phyloP scores from a whole-genome alignment of 306 rosid species.

The Trichosanthes truncata region DNA sequence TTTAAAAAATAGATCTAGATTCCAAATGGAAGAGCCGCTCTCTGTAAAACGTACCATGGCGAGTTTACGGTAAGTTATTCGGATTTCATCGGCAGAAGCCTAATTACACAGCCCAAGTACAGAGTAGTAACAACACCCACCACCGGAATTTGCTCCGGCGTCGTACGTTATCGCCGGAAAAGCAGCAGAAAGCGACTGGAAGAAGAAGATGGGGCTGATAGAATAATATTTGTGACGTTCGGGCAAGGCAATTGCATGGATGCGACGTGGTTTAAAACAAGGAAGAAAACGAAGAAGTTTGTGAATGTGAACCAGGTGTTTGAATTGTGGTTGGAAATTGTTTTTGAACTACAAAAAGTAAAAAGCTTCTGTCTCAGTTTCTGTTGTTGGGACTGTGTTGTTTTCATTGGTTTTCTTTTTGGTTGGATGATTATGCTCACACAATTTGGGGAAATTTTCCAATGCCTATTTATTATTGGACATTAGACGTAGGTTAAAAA shows the following conservation, averaged over 20 bases:
- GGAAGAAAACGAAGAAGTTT: not conserved
- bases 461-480: too few relatives aligned
- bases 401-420: not conserved
- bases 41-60: not conserved
- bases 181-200: too few relatives aligned
- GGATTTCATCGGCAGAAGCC: not conserved
- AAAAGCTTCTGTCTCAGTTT: too few relatives aligned
- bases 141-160: too few relatives aligned
- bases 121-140: not conserved
- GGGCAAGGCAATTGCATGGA: not conserved
- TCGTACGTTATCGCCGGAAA: not conserved
- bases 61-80: not conserved
- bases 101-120: not conserved
- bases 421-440: not conserved
- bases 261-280: not conserved
- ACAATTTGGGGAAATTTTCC: too few relatives aligned
- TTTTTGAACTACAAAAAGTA: not conserved
- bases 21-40: not conserved
- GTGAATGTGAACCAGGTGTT: not conserved
- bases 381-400: not conserved
- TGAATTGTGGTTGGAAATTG: not conserved
- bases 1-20: too few relatives aligned
- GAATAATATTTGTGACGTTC: too few relatives aligned
- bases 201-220: too few relatives aligned
- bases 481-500: too few relatives aligned